Evolutionary conservation across 441 rosid genomes (phyloP).

Genomic region (Brassica balearica): DNA sequence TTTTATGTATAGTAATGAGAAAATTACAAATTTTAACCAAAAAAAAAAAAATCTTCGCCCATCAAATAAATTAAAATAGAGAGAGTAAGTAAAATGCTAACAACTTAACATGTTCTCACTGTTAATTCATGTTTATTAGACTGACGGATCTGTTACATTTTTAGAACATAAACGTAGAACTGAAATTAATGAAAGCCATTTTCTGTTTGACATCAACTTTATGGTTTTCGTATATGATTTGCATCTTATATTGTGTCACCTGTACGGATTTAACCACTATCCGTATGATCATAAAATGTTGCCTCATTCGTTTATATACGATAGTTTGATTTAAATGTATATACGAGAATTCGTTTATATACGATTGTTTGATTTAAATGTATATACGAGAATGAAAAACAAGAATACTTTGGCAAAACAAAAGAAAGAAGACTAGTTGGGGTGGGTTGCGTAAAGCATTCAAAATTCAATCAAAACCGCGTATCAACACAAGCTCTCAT

Average conservation of each 20-base stretch:
- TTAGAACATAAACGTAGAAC: not conserved
- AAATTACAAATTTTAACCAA: too few species aligned
- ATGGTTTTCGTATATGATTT: not conserved
- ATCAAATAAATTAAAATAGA: not conserved
- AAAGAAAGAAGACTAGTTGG: slow-evolving; percentile 9
- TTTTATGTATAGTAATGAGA: too few species aligned
- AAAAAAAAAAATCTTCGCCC: not conserved
- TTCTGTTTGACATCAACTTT: not conserved
- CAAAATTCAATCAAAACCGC: slow-evolving; percentile 22
- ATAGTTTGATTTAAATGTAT: not conserved
- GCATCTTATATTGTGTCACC: not conserved
- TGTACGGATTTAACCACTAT: not conserved
- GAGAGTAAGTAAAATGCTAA: not conserved
- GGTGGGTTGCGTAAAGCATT: slow-evolving; percentile 32
- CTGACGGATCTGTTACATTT: not conserved
- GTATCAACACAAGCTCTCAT: slow-evolving; percentile 38
- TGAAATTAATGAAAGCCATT: not conserved
- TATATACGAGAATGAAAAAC: not conserved
- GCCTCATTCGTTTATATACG: not conserved
- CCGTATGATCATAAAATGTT: not conserved
- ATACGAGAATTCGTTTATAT: not conserved
- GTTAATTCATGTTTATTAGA: not conserved
- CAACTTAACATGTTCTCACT: not conserved
- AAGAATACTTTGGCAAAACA: not conserved
- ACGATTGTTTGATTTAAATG: not conserved